Conservation (phyloP, 192 early-diverging fungal species). For the Coemansia sp. region DNA sequence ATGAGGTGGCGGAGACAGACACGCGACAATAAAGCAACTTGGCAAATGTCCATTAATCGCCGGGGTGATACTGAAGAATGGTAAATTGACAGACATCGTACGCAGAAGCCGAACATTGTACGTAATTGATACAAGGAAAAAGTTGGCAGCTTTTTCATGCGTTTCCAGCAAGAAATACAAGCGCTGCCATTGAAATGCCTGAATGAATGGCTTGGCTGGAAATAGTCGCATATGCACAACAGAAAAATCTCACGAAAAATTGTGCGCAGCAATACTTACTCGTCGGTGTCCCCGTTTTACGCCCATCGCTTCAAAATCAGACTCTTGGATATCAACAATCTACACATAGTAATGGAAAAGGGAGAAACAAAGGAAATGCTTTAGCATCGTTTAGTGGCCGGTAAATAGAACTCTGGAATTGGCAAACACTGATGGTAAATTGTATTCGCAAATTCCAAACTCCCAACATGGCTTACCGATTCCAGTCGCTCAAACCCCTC, state of each 20-base stretch:
- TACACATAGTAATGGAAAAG: slow-evolving; percentile 12
- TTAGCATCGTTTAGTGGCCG: not conserved
- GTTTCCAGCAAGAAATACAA: not conserved
- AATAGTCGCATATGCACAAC: not conserved
- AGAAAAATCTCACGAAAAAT: not conserved
- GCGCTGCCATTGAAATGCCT: not conserved
- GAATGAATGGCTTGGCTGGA: slow-evolving; percentile 6
- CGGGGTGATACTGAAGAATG: not conserved
- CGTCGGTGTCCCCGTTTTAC: slow-evolving; percentile 53
- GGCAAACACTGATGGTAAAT: not conserved
- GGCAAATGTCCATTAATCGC: not conserved
- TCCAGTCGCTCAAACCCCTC: slow-evolving; percentile 49
- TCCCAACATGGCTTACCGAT: slow-evolving; percentile 29
- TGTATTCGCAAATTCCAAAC: not conserved
- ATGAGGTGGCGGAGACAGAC: not conserved
- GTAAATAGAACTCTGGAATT: not conserved
- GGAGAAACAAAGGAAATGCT: not conserved
- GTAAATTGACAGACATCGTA: not conserved
- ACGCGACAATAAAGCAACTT: not conserved
- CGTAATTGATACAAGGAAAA: not conserved
- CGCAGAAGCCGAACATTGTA: slow-evolving; percentile 1
- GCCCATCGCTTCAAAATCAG: slow-evolving; percentile 49
- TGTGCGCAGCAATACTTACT: slow-evolving; percentile 23
- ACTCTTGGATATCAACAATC: slow-evolving; percentile 49
- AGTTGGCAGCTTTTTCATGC: not conserved